Percentiles rank a stretch among this genome's conserved stretches.
phyloP scores from a whole-genome alignment of 768 basidiomycete species.

The Suillus subaureus region DNA sequence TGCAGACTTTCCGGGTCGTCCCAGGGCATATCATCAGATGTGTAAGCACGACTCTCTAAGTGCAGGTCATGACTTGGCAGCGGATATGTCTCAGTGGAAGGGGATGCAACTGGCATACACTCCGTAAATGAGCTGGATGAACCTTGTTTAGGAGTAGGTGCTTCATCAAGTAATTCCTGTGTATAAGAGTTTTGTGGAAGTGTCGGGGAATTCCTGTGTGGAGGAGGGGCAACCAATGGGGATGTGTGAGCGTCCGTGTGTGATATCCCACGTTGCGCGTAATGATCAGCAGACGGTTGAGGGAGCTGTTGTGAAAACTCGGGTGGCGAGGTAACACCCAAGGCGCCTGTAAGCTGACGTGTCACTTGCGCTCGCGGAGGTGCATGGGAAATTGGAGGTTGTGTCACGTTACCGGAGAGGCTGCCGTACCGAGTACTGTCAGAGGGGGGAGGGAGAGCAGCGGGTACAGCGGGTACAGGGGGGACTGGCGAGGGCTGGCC shows the following conservation, averaged over 20 bases:
- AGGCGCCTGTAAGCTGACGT: neutral
- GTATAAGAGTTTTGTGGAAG: neutral
- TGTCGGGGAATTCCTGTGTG: conserved; percentile 1
- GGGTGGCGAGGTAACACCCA: neutral
- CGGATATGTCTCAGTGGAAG: neutral
- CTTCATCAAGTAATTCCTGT: conserved; percentile 1
- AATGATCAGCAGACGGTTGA: neutral
- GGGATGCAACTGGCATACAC: neutral
- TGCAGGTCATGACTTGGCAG: conserved; percentile 5
- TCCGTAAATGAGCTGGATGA: neutral
- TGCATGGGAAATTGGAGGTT: conserved; percentile 2
- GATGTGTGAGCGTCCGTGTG: neutral
- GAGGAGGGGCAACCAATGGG: conserved; percentile 1
- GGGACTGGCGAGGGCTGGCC: conserved; percentile 17
- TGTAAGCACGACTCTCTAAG: conserved; percentile 8
- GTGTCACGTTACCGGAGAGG: neutral
- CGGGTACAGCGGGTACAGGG: conserved; percentile 20
- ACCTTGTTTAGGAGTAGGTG: conserved; percentile 11
- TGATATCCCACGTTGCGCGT: neutral
- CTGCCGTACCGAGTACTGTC: neutral
- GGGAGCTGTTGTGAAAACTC: conserved; percentile 7
- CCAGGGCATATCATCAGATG: conserved; percentile 21
- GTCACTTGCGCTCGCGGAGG: conserved; percentile 11
- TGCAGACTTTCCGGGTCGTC: conserved; percentile 16
- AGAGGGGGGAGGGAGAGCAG: neutral